A percentile compares a stretch with the other conserved stretches of the same genome.
Conservation (phyloP, 2,329 filamentous ascomycete species). For the Penicillium sclerotiorum region DNA sequence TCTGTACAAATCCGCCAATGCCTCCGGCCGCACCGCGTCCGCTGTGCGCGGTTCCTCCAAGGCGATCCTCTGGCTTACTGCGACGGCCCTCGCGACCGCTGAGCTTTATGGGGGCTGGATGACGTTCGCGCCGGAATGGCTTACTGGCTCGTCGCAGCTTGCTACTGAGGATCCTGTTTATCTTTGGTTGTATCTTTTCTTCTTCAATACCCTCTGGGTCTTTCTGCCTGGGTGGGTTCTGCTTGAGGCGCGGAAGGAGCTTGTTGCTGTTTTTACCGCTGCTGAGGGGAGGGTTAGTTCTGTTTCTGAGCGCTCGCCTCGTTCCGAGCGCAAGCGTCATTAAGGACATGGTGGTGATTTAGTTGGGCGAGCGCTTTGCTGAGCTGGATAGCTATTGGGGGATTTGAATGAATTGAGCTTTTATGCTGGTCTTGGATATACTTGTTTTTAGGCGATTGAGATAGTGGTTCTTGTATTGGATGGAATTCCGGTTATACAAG, state of each 20-base stretch:
- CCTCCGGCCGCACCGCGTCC: slow-evolving; percentile 13
- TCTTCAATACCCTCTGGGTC: slow-evolving; percentile 68
- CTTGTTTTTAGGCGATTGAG: no score
- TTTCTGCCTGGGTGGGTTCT: slow-evolving; percentile 61
- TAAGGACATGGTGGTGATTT: slow-evolving; percentile 12
- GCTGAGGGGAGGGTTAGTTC: no score
- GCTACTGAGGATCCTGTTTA: slow-evolving; percentile 64
- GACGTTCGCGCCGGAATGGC: slow-evolving; percentile 68
- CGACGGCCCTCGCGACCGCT: slow-evolving; percentile 61
- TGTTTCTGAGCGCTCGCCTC: slow-evolving; percentile 1
- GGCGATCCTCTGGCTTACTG: slow-evolving; percentile 57
- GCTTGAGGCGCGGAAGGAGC: slow-evolving; percentile 53
- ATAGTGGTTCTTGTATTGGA: neutral
- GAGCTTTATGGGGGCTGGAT: slow-evolving; percentile 67
- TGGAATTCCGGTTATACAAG: neutral
- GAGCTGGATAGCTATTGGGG: no score
- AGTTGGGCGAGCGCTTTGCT: neutral
- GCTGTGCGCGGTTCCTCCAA: slow-evolving; percentile 31
- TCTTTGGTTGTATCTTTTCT: slow-evolving; percentile 64
- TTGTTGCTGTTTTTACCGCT: slow-evolving; percentile 40
- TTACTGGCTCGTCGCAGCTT: slow-evolving; percentile 60
- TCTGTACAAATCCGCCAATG: slow-evolving; percentile 39
- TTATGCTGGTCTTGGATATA: no score
- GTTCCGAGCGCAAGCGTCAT: slow-evolving; percentile 20
- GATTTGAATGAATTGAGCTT: no score